Evolutionary conservation across 306 rosid species (phyloP).

Genomic region (Cucumis cinereus): DNA sequence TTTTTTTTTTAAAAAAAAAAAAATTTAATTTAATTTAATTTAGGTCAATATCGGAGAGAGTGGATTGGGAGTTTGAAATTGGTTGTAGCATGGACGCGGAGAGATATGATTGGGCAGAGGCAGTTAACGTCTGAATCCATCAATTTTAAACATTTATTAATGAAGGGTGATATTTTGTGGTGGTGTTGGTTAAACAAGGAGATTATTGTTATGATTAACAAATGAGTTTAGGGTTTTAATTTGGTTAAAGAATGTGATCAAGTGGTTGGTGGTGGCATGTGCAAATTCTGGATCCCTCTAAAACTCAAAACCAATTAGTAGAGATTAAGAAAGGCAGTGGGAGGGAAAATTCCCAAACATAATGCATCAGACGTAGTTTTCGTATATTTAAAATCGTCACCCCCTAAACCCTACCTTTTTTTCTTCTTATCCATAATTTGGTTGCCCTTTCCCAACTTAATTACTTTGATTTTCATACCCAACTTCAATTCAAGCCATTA

Average conservation of each 20-base stretch:
- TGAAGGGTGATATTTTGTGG: not conserved
- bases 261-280: not conserved
- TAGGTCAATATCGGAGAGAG: not conserved
- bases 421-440: not conserved
- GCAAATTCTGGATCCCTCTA: not conserved
- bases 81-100: not conserved
- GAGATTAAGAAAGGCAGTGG: not conserved
- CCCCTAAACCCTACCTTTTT: too few relatives aligned
- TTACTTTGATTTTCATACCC: not conserved
- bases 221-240: too few relatives aligned
- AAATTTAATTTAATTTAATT: too few relatives aligned
- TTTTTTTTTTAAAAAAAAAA: not conserved
- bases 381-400: not conserved
- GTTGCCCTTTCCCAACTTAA: not conserved
- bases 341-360: not conserved
- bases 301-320: not conserved
- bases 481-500: not conserved
- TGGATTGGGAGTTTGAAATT: not conserved
- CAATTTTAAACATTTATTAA: not conserved
- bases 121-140: not conserved
- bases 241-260: too few relatives aligned
- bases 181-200: too few relatives aligned
- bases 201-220: too few relatives aligned
- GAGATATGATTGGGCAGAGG: not conserved
- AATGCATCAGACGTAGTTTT: not conserved